Conservation (phyloP, 306 rosid species). For the Alnus rubra region DNA sequence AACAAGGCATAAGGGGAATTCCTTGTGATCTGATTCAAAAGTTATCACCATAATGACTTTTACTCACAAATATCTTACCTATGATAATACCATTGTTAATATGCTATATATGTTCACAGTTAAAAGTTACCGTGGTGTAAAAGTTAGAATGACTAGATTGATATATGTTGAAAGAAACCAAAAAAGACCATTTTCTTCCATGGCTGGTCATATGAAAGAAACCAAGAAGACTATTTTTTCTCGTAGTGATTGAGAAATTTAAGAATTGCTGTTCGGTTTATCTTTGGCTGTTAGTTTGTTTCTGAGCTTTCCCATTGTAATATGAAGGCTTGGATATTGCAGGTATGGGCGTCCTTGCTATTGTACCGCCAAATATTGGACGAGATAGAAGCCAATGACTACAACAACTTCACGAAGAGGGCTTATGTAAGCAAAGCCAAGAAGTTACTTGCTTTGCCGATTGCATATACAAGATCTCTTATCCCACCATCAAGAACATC, state of each 20-base stretch:
- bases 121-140: neutral
- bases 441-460: constrained; percentile 67
- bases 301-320: neutral
- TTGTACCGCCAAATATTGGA: constrained; percentile 73
- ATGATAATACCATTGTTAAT: neutral
- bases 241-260: neutral
- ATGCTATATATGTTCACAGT: neutral
- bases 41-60: neutral
- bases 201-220: neutral
- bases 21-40: neutral
- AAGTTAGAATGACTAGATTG: neutral
- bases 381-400: constrained; percentile 82
- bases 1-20: neutral
- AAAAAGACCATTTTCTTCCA: neutral
- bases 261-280: neutral
- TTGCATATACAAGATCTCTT: constrained; percentile 57
- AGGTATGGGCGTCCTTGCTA: constrained; percentile 77
- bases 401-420: constrained; percentile 69
- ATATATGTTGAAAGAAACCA: neutral
- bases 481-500: constrained; percentile 44
- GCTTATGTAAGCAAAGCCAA: constrained; percentile 78
- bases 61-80: too few relatives aligned
- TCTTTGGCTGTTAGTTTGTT: neutral
- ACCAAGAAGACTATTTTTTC: neutral
- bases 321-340: constrained; percentile 23